These are phyloP conservation scores for Trametes villosa DNA, from an alignment of 768 basidiomycete genomes.

Conservation along the genomic window DNA sequence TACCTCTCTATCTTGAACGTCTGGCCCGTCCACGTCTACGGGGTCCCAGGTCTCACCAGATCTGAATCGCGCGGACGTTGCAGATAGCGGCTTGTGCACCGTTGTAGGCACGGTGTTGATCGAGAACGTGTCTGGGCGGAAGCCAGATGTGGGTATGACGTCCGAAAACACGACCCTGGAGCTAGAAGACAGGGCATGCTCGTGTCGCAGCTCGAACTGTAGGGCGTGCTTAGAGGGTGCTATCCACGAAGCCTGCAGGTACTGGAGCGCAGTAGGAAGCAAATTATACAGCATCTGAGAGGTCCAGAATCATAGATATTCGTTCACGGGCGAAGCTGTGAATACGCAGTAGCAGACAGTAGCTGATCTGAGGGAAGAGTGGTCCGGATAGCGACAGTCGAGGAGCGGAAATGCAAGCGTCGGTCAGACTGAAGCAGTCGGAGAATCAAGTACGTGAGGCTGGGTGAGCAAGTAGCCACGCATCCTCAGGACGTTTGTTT, in stretches of 20 bases:
- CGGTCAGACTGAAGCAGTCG: no score
- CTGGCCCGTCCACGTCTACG: conserved; percentile 67
- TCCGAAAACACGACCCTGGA: conserved; percentile 66
- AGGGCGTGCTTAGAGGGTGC: conserved; percentile 33
- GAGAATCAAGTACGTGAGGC: no score
- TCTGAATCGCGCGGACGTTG: conserved; percentile 39
- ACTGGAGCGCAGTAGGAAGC: conserved; percentile 30
- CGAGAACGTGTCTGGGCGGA: conserved; percentile 41
- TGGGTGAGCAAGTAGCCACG: no score
- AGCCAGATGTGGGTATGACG: conserved; percentile 37
- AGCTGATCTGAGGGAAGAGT: no score
- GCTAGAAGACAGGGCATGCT: conserved; percentile 57
- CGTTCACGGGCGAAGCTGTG: no score
- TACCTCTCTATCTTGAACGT: conserved; percentile 72
- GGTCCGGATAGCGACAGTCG: no score
- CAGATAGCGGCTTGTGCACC: conserved; percentile 54
- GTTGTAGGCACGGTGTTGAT: conserved; percentile 45
- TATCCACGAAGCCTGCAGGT: conserved; percentile 29
- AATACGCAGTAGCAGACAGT: no score
- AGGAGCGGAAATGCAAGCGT: no score
- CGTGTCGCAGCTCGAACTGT: conserved; percentile 68
- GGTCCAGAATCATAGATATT: no score
- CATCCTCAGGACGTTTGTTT: no score
- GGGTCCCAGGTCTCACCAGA: conserved; percentile 63
- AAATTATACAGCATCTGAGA: conserved; percentile 26